Conservation (phyloP, 2,329 filamentous ascomycete species). For the Phyllosticta capitalensis region DNA sequence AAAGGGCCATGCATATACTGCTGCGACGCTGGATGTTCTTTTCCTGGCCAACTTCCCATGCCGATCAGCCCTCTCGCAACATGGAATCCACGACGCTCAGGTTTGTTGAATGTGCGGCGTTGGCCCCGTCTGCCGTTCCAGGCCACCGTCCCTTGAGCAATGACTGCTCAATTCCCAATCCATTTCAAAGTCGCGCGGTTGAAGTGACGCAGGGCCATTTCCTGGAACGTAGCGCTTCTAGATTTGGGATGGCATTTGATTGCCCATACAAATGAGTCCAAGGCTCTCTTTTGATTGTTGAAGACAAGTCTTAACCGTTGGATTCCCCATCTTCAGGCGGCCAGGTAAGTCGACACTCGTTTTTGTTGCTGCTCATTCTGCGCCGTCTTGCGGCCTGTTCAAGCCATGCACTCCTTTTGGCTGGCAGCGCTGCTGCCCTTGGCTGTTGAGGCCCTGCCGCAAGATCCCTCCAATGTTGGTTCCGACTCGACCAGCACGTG, state of each 20-base stretch:
- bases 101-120: neutral
- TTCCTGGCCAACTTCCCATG: neutral
- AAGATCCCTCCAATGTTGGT: neutral
- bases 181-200: neutral
- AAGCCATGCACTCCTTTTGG: constrained; percentile 29
- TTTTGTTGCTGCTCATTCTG: neutral
- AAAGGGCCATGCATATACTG: neutral
- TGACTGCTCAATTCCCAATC: neutral
- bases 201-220: neutral
- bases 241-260: neutral
- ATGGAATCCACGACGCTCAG: neutral
- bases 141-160: neutral
- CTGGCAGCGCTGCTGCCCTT: constrained; percentile 17
- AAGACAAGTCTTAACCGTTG: neutral
- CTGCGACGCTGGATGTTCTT: neutral
- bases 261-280: neutral
- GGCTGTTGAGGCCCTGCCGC: constrained; percentile 13
- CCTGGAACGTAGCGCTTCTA: neutral
- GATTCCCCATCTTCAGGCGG: neutral
- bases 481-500: neutral
- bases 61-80: neutral
- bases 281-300: neutral
- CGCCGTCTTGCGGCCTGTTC: constrained; percentile 15
- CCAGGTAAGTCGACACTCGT: neutral
- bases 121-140: neutral